Conservation (phyloP, 2,329 filamentous ascomycete species). For the Clonostachys rosea region DNA sequence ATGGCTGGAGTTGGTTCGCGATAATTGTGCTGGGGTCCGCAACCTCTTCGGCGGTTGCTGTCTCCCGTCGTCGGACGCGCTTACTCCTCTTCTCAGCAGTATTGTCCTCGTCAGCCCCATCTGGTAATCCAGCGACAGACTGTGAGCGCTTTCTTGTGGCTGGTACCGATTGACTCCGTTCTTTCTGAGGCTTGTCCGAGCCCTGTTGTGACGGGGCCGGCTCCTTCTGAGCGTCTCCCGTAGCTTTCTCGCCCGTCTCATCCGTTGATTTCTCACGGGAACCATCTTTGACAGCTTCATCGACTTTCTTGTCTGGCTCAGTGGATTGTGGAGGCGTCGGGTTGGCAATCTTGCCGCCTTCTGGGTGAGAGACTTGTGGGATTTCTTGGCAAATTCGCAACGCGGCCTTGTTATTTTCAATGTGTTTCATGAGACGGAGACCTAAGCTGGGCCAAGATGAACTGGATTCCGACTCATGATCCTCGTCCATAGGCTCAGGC, state of each 20-base stretch:
- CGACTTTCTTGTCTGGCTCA: neutral
- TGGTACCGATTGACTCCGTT: constrained; percentile 29
- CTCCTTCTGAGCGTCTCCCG: neutral
- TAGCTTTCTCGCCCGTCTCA: constrained; percentile 3
- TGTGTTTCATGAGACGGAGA: constrained; percentile 21
- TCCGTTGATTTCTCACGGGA: constrained; percentile 1
- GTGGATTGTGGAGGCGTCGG: no score
- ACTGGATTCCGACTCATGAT: constrained; percentile 10
- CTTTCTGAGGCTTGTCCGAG: constrained; percentile 15
- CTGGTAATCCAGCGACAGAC: constrained; percentile 53
- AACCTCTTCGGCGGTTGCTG: constrained; percentile 47
- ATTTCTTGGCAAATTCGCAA: constrained; percentile 20
- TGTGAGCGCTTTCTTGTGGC: constrained; percentile 58
- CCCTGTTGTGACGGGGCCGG: neutral
- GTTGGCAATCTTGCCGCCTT: no score
- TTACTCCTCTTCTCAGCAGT: constrained; percentile 60
- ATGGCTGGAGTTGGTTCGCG: constrained; percentile 50
- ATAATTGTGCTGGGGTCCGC: constrained; percentile 46
- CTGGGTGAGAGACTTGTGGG: no score
- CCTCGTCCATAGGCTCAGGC: constrained; percentile 5
- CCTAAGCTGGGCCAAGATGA: constrained; percentile 26
- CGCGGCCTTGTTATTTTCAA: constrained; percentile 18
- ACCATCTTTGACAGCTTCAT: constrained; percentile 4
- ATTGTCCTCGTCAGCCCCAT: constrained; percentile 51
- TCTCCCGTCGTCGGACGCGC: constrained; percentile 51